Base-by-base conservation (phyloP, 306 rosid species). In the Vigna radiata region DNA sequence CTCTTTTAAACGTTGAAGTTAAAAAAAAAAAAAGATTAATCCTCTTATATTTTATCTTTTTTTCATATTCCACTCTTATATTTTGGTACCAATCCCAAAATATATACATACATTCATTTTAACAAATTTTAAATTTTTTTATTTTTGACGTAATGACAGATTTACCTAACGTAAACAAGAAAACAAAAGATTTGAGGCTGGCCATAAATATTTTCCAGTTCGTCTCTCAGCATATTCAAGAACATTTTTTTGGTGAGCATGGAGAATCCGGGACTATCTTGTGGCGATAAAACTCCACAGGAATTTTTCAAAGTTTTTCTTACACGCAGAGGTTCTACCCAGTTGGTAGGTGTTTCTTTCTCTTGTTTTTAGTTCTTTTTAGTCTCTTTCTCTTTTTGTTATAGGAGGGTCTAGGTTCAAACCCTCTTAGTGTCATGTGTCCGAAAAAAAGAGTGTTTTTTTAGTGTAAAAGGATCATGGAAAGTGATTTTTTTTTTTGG, bases 251-350 rank as follows among this genome's bases (percentile, higher is more conserved):
- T 2, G 29, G 31, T 29, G 31, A 29, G 33, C 5, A 29, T 73
- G 78, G 54, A 44, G 18, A 56, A 7, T 8, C 11, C 56, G 43
- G 0, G 5, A 17, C 56, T n/a, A n/a, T n/a, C n/a, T 41, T 43
- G 4, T 4, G 23, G 12, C 9, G 8, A 43, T 6, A 23, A 73
- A 44, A 27, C 14, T 6, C 6, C 7, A n/a, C 36, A 2, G 3
- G 70, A 74, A 46, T 74, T 74, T 70, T 74, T 74, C 36, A 60
- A 74, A 61, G 78, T 74, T 46, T 74, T 44, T 49, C 3, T 74
- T 16, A 69, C 2, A 36, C 0, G 17, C 0, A 60, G 8, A 10
- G 23, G 49, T 74, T 74, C 78, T 74, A 9, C 36, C n/a, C 60
- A 60, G 10, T 47, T 74, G 70, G 78, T 74, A 74, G 3, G 8